These are phyloP conservation scores for Rhizopogon vinicolor DNA, from an alignment of 768 basidiomycete genomes.

Conservation along the genomic window DNA sequence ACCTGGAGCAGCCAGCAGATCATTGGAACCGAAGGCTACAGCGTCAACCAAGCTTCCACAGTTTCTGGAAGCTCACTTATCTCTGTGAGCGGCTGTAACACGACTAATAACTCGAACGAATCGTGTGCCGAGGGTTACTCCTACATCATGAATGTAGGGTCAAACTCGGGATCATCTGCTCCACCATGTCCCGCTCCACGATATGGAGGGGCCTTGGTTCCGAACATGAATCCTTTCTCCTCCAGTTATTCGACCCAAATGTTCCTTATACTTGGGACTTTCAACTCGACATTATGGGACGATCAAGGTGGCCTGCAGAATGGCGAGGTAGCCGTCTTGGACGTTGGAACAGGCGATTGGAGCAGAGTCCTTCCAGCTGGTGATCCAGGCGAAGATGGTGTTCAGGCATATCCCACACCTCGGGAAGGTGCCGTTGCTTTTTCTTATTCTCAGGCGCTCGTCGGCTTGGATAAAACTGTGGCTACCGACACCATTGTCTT, in stretches of 20 bases:
- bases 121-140: slow-evolving; percentile 59
- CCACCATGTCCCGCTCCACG: slow-evolving; percentile 63
- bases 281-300: slow-evolving; percentile 61
- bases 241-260: slow-evolving; percentile 58
- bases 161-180: slow-evolving; percentile 32
- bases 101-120: slow-evolving; percentile 30
- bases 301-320: slow-evolving; percentile 54
- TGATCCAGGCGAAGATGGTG: slow-evolving; percentile 50
- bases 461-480: slow-evolving; percentile 43
- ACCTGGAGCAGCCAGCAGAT: slow-evolving; percentile 55
- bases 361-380: slow-evolving; percentile 71
- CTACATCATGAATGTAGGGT: slow-evolving; percentile 40
- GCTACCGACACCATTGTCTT: slow-evolving; percentile 74
- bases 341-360: slow-evolving; percentile 61
- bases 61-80: slow-evolving; percentile 51
- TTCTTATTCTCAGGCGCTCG: slow-evolving; percentile 48
- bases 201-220: slow-evolving; percentile 51
- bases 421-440: slow-evolving; percentile 69
- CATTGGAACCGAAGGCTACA: slow-evolving; percentile 26
- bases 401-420: slow-evolving; percentile 52
- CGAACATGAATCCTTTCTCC: slow-evolving; percentile 44
- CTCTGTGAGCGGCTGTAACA: slow-evolving; percentile 58
- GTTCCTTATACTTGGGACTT: slow-evolving; percentile 65
- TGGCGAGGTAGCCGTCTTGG: slow-evolving; percentile 73
- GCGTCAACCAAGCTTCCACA: slow-evolving; percentile 51